phyloP scores from a whole-genome alignment of 2,329 filamentous ascomycete genomes.

The Colletotrichum somersetense region DNA sequence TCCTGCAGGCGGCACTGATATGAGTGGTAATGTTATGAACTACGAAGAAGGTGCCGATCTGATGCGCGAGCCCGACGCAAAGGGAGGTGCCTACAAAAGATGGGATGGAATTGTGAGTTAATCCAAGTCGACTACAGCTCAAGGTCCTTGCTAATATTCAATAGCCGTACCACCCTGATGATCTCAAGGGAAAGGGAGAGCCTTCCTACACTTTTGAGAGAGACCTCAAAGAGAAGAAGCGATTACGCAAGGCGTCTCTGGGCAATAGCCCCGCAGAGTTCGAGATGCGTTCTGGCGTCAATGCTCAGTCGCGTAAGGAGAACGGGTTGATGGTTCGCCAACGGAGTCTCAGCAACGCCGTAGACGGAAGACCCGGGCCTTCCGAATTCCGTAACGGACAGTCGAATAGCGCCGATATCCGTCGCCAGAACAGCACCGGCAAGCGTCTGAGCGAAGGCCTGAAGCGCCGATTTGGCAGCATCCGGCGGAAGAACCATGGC shows the following conservation, averaged over 20 bases:
- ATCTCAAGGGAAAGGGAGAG: slow-evolving; percentile 87
- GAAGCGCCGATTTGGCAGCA: slow-evolving; percentile 66
- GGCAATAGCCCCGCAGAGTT: slow-evolving; percentile 54
- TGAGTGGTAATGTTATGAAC: slow-evolving; percentile 76
- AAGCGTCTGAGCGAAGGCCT: slow-evolving; percentile 63
- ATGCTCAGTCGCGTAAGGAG: slow-evolving; percentile 45
- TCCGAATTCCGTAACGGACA: slow-evolving; percentile 42
- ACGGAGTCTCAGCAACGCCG: slow-evolving; percentile 59
- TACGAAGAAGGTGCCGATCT: slow-evolving; percentile 91
- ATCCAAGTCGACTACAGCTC: background rate
- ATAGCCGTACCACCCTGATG: slow-evolving; percentile 78
- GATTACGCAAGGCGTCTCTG: slow-evolving; percentile 45
- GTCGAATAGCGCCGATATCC: slow-evolving; percentile 47
- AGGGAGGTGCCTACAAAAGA: slow-evolving; percentile 82
- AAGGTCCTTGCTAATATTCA: slow-evolving; percentile 17
- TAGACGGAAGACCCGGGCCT: slow-evolving; percentile 45
- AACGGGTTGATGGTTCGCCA: slow-evolving; percentile 51
- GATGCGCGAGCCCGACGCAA: slow-evolving; percentile 77
- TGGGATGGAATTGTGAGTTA: slow-evolving; percentile 79
- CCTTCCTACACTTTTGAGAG: slow-evolving; percentile 79
- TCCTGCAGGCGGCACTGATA: slow-evolving; percentile 79
- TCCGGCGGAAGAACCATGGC: slow-evolving; percentile 59
- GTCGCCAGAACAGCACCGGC: slow-evolving; percentile 58
- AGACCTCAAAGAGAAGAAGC: slow-evolving; percentile 71
- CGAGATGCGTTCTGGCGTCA: slow-evolving; percentile 61